Conservation (phyloP, 2,329 filamentous ascomycete genomes). For the Orbilia quercus region DNA sequence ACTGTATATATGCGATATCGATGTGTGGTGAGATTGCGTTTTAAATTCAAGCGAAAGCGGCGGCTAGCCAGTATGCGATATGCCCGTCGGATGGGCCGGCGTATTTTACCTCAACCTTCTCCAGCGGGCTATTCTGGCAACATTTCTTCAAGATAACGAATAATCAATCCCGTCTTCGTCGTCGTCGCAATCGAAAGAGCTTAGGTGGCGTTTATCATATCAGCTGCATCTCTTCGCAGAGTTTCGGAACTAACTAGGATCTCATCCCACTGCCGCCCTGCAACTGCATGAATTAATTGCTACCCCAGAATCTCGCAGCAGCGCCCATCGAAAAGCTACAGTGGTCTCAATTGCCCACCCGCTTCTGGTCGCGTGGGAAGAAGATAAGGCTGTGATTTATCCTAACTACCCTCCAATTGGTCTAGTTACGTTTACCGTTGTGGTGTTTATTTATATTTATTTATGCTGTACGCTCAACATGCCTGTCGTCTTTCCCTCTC, state of each 20-base stretch:
- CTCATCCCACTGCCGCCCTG: background rate
- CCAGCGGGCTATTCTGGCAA: too few species aligned
- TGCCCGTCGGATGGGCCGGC: slow-evolving; percentile 4
- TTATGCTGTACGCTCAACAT: slow-evolving; percentile 55
- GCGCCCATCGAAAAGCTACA: slow-evolving; percentile 34
- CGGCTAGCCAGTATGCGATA: slow-evolving; percentile 5
- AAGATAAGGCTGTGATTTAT: background rate
- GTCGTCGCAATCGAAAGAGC: slow-evolving; percentile 40
- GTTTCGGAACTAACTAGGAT: slow-evolving; percentile 37
- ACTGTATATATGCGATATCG: too few species aligned
- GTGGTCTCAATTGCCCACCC: slow-evolving; percentile 37
- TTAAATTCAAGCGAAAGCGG: background rate
- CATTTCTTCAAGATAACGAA: background rate
- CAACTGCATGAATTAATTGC: too few species aligned
- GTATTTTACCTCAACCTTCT: slow-evolving; percentile 7
- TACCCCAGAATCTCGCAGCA: slow-evolving; percentile 13
- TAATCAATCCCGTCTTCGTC: background rate
- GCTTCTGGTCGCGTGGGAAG: slow-evolving; percentile 44
- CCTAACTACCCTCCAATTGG: slow-evolving; percentile 18
- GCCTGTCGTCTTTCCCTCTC: slow-evolving; percentile 39
- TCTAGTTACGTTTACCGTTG: background rate
- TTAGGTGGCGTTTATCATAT: slow-evolving; percentile 34
- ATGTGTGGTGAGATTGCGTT: too few species aligned
- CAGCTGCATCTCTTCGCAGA: slow-evolving; percentile 18
- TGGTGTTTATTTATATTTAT: too few species aligned